Evolutionary conservation across 2,329 filamentous ascomycete species (phyloP).

Genomic region (Immersiporthe knoxdaviesiana): DNA sequence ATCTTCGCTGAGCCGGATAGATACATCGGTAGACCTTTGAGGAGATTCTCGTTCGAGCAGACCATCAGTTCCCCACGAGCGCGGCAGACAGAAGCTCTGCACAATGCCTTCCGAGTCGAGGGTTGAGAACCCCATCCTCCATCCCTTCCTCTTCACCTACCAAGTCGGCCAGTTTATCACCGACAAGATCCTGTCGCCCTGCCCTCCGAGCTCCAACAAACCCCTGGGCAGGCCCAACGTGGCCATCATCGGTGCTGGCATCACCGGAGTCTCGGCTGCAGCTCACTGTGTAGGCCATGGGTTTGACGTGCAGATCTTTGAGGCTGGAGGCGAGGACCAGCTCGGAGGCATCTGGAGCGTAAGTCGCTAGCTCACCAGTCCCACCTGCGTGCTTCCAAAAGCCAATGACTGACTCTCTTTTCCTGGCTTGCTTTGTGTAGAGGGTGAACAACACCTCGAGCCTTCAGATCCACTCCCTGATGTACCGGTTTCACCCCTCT

Average conservation of each 20-base stretch:
- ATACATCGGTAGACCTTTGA: not conserved
- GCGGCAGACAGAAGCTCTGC: not conserved
- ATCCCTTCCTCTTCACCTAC: constrained; percentile 65
- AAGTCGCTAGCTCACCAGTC: constrained; percentile 37
- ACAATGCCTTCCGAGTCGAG: constrained; percentile 40
- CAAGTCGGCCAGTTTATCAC: constrained; percentile 67
- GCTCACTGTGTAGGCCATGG: constrained; percentile 85
- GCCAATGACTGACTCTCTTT: not conserved
- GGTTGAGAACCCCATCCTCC: constrained; percentile 48
- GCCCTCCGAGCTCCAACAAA: constrained; percentile 63
- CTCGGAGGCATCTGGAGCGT: constrained; percentile 83
- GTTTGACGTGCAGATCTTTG: constrained; percentile 80
- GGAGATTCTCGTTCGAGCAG: too few species aligned
- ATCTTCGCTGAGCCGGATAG: too few species aligned
- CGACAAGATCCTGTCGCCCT: constrained; percentile 68
- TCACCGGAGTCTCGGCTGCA: constrained; percentile 78
- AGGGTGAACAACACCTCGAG: constrained; percentile 81
- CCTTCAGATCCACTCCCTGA: constrained; percentile 81
- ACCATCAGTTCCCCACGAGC: not conserved
- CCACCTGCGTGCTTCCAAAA: too few species aligned
- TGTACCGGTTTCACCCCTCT: constrained; percentile 87
- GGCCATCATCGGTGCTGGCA: constrained; percentile 70
- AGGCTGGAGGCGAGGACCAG: constrained; percentile 66
- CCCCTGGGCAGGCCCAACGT: constrained; percentile 66
- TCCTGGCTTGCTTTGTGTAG: constrained; percentile 43